Evolutionary conservation across 345 rosid species (phyloP).

Genomic region (Nasturtium officinale): DNA sequence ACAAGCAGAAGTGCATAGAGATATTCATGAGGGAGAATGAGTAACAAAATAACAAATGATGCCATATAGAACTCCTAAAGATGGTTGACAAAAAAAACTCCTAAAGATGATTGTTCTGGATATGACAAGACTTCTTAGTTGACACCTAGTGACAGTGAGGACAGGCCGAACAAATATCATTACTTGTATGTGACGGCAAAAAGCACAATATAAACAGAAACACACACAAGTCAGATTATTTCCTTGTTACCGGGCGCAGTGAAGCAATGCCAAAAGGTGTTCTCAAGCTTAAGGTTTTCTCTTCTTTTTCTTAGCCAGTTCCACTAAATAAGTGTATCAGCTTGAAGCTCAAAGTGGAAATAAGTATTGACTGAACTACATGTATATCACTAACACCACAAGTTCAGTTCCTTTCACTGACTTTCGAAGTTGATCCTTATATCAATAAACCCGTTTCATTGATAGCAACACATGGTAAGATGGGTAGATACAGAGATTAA

Average conservation of each 20-base stretch:
- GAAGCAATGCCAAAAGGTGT: background rate
- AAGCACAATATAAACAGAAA: slow-evolving; percentile 14
- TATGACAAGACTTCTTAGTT: background rate
- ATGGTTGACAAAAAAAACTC: slow-evolving; percentile 8
- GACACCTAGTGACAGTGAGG: background rate
- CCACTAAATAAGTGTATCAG: background rate
- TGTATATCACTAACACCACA: background rate
- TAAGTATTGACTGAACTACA: background rate
- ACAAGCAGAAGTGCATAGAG: slow-evolving; percentile 1
- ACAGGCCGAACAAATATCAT: background rate
- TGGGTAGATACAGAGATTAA: background rate
- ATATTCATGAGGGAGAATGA: background rate
- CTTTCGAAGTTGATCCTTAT: background rate
- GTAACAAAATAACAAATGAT: background rate
- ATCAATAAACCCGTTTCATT: background rate
- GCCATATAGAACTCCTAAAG: background rate
- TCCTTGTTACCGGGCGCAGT: background rate
- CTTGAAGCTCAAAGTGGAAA: background rate
- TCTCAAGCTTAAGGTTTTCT: slow-evolving; percentile 1
- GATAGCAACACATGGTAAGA: background rate
- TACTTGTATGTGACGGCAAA: background rate
- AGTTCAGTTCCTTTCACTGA: background rate
- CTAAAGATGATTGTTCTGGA: slow-evolving; percentile 15
- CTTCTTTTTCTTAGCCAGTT: background rate
- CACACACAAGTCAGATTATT: background rate